These are phyloP conservation scores for Allantophomopsis lycopodina DNA, from an alignment of 2,329 filamentous ascomycete genomes.

Conservation along the genomic window DNA sequence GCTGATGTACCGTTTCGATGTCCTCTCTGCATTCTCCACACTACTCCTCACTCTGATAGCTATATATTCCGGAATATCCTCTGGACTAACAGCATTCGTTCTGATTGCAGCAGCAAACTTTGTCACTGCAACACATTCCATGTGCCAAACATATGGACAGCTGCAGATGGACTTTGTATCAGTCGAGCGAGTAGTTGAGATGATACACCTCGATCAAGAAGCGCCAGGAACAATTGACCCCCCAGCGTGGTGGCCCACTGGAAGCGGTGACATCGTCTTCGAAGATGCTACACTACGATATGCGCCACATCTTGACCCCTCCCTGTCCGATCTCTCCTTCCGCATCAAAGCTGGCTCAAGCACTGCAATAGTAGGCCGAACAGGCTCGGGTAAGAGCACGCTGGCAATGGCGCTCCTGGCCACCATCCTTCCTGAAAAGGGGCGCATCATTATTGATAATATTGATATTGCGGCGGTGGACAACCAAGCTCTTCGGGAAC, in stretches of 20 bases:
- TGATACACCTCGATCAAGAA: conserved; percentile 69
- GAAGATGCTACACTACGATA: conserved; percentile 69
- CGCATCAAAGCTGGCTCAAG: conserved; percentile 66
- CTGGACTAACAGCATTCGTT: conserved; percentile 74
- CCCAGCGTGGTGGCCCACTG: conserved; percentile 64
- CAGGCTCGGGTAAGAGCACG: conserved; percentile 73
- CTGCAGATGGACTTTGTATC: conserved; percentile 89
- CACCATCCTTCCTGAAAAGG: conserved; percentile 36
- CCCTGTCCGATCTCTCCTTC: conserved; percentile 55
- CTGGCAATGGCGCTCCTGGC: conserved; percentile 48
- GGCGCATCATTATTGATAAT: conserved; percentile 43
- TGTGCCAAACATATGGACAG: conserved; percentile 71
- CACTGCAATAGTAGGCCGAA: conserved; percentile 69
- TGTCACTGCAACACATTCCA: conserved; percentile 53
- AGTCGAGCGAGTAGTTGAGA: conserved; percentile 73
- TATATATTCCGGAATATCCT: conserved; percentile 58
- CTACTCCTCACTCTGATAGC: conserved; percentile 63
- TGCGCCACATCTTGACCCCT: conserved; percentile 62
- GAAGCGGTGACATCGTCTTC: conserved; percentile 60
- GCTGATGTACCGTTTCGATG: conserved; percentile 69
- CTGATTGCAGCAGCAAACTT: conserved; percentile 59
- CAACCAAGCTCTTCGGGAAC: conserved; percentile 41
- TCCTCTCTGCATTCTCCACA: conserved; percentile 58
- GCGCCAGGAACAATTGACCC: conserved; percentile 51
- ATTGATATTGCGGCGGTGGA: conserved; percentile 45